Evolutionary conservation across 768 basidiomycete species (phyloP).

Genomic region (Suillus subaureus): DNA sequence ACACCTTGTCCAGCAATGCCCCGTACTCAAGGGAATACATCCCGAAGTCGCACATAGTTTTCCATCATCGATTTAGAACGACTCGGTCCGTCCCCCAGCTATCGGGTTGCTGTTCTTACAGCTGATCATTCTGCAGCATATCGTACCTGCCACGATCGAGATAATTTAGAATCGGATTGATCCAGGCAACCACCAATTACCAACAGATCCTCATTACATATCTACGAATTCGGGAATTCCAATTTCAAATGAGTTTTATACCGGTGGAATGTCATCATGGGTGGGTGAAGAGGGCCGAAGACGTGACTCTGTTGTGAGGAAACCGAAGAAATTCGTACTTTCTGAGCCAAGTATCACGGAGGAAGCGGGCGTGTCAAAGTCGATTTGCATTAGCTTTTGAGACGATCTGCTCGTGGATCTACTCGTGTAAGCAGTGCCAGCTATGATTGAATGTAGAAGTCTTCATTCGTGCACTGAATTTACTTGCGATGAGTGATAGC

Average conservation of each 20-base stretch:
- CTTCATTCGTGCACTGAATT: neutral
- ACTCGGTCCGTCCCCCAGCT: neutral
- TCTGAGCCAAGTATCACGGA: neutral
- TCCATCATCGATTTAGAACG: neutral
- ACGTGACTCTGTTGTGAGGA: neutral
- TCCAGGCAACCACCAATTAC: neutral
- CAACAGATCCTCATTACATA: neutral
- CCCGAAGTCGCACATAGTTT: neutral
- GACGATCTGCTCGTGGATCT: neutral
- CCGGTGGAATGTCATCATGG: neutral
- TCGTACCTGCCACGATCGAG: neutral
- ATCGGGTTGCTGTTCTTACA: neutral
- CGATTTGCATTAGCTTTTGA: neutral
- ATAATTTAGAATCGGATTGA: neutral
- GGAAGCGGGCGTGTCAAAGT: neutral
- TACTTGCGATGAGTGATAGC: neutral
- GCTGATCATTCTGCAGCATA: neutral
- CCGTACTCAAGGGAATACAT: neutral
- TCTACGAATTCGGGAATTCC: neutral
- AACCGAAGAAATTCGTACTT: neutral
- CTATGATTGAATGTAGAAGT: neutral
- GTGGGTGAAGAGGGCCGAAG: neutral
- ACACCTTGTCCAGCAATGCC: neutral
- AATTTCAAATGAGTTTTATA: neutral
- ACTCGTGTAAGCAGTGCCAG: neutral